Evolutionary conservation across 2,329 filamentous ascomycete genomes (phyloP).

Genomic region (Malbranchea zuffiana): DNA sequence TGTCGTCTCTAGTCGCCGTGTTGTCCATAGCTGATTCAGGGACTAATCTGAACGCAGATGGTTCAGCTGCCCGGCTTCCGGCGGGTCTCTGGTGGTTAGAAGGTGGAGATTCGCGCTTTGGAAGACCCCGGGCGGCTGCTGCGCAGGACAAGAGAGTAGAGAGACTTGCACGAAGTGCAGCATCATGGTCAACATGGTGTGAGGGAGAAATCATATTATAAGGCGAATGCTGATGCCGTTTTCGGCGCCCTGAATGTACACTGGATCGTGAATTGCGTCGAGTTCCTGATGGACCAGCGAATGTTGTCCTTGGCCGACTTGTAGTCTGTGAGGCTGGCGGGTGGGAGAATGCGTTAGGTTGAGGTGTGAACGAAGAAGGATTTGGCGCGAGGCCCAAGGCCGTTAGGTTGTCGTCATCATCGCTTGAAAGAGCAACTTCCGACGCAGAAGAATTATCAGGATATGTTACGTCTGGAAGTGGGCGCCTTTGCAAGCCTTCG

Average conservation of each 20-base stretch:
- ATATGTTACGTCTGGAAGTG: conserved; percentile 18
- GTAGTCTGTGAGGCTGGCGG: conserved; percentile 50
- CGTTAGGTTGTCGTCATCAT: conserved; percentile 67
- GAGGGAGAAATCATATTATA: conserved; percentile 62
- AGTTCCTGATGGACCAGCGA: conserved; percentile 39
- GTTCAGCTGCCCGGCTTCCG: conserved; percentile 29
- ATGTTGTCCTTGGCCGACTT: conserved; percentile 27
- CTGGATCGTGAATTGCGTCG: conserved; percentile 32
- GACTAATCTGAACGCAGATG: conserved; percentile 47
- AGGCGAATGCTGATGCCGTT: conserved; percentile 41
- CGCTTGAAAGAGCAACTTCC: conserved; percentile 29
- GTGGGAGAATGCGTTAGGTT: conserved; percentile 86
- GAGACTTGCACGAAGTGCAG: conserved; percentile 81
- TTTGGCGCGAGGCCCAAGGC: conserved; percentile 62
- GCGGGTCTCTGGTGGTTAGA: conserved; percentile 14
- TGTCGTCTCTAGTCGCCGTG: conserved; percentile 14
- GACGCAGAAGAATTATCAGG: conserved; percentile 20
- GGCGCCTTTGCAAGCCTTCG: conserved; percentile 40
- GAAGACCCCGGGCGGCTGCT: conserved; percentile 71
- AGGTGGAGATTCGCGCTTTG: conserved; percentile 44
- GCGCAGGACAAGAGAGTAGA: conserved; percentile 92
- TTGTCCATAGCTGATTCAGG: conserved; percentile 45
- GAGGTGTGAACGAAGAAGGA: conserved; percentile 57
- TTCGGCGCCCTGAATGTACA: conserved; percentile 24
- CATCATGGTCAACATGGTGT: conserved; percentile 81